Percentiles rank a stretch among this genome's conserved stretches.
phyloP scores from a whole-genome alignment of 176 grass and related monocot species.

The Bromus sterilis region DNA sequence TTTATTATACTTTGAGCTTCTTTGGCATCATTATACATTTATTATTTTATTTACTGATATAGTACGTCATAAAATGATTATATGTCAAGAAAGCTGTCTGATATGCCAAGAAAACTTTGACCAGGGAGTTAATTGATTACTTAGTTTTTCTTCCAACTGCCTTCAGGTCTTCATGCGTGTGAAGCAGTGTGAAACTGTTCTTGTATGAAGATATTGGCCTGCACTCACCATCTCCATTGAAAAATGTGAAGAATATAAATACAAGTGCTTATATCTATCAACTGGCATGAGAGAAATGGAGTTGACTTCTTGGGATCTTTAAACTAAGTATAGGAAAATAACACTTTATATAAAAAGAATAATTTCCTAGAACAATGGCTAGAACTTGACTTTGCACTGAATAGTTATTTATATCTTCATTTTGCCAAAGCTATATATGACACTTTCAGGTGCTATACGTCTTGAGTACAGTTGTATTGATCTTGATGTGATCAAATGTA shows the following conservation, averaged over 20 bases:
- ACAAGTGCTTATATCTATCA: background rate
- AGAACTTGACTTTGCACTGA: background rate
- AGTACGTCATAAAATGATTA: too few relatives aligned
- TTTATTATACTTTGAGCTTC: too few relatives aligned
- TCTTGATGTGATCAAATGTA: too few relatives aligned
- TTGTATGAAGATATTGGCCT: background rate
- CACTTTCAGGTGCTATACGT: too few relatives aligned
- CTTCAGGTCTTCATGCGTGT: background rate
- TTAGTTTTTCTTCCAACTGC: background rate
- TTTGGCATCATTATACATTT: too few relatives aligned
- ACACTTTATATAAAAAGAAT: background rate
- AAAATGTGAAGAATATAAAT: background rate
- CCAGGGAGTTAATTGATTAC: background rate
- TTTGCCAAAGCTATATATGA: too few relatives aligned
- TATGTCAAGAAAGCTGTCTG: too few relatives aligned
- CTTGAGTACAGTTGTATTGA: too few relatives aligned
- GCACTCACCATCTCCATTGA: background rate
- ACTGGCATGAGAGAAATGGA: conserved; percentile 5
- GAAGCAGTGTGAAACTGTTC: background rate
- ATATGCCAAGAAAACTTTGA: background rate
- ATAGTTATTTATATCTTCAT: background rate
- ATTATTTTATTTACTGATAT: too few relatives aligned
- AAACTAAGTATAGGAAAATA: background rate
- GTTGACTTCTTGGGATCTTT: background rate
- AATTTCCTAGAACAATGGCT: conserved; percentile 3